Percentiles rank a stretch among this genome's conserved stretches.
Conservation (phyloP, 1,284 basidiomycete genomes). For the Athelia psychrophila region DNA sequence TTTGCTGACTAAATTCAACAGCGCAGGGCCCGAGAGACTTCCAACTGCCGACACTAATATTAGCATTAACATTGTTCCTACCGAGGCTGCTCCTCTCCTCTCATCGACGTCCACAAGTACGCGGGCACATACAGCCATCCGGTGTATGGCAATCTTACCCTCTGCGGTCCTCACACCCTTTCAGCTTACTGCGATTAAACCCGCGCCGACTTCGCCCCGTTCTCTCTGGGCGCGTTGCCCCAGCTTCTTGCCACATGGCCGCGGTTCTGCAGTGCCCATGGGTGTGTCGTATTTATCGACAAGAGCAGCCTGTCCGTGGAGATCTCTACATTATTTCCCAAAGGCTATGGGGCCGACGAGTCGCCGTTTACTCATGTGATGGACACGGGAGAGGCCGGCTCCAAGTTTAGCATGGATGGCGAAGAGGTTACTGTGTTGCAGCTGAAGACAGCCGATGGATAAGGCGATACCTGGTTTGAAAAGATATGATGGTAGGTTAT, state of each 20-base stretch:
- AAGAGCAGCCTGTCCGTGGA: constrained; percentile 11
- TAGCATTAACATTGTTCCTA: too few relatives aligned
- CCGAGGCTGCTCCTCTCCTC: too few relatives aligned
- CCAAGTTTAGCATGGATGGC: constrained; percentile 19
- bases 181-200: constrained; percentile 22
- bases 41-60: too few relatives aligned
- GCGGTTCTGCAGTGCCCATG: constrained; percentile 22
- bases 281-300: constrained; percentile 17
- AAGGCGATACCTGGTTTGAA: constrained; percentile 24
- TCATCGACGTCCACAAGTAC: constrained; percentile 12
- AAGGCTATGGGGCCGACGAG: constrained; percentile 24
- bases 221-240: constrained; percentile 5
- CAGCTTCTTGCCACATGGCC: constrained; percentile 26
- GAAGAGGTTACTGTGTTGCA: constrained; percentile 24
- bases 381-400: not conserved
- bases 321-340: constrained; percentile 19
- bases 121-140: constrained; percentile 31
- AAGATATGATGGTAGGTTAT: constrained; percentile 32
- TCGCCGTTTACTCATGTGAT: constrained; percentile 21
- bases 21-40: too few relatives aligned
- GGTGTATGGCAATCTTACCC: constrained; percentile 32
- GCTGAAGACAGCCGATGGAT: constrained; percentile 14
- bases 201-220: constrained; percentile 24
- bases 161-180: constrained; percentile 25
- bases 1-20: not conserved